Evolutionary conservation across 257 asterid species (phyloP), one percentile per base, ranked within the genome.

Genomic region (Anisodus acutangulus): DNA sequence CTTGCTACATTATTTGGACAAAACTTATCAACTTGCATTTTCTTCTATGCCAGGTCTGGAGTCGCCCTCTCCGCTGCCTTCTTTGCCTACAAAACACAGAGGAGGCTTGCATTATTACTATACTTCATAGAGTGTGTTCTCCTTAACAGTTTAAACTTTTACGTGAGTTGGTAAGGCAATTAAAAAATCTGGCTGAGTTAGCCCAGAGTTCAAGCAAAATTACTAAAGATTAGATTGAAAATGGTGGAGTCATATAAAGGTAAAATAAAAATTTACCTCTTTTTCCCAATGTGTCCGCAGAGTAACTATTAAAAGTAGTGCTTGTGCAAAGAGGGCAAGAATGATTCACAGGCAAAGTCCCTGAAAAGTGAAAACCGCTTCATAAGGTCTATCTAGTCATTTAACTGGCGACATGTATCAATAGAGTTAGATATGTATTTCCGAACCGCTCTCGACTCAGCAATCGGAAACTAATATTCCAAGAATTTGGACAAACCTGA

Each of bases 321-420:
- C 91, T 63, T 93, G 97, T 0, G 87, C 89, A 26, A 91, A 86
- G 26, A 93, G 86, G n/a, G 97, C 97, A 9, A 91, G 89, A 55
- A 85, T 83, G 49, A 93, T 87, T 16, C 97, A 95, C 1, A 83
- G 69, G 95, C 97, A 93, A 1, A 93, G 92, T 0, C 95, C 94
- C 95, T 92, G 82, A 47, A 39, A 39, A 39, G 43, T 5, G 43
- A 3, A 15, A 13, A 60, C 35, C n/a, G 2, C 60, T 2, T 41
- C 5, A 22, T 9, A 26, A 60, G 63, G 22, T 16, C 63, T 2
- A 58, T 16, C 4, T 15, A 57, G 62, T 57, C 17, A 57, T 57
- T 15, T 54, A 54, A 11, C 59, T 54, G 4, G 57, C 3, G 10
- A 54, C 58, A 54, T 9, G 17, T 54, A 4, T 54, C 12, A 5